phyloP scores from a whole-genome alignment of 192 early-diverging fungal species.

The Linnemannia exigua region DNA sequence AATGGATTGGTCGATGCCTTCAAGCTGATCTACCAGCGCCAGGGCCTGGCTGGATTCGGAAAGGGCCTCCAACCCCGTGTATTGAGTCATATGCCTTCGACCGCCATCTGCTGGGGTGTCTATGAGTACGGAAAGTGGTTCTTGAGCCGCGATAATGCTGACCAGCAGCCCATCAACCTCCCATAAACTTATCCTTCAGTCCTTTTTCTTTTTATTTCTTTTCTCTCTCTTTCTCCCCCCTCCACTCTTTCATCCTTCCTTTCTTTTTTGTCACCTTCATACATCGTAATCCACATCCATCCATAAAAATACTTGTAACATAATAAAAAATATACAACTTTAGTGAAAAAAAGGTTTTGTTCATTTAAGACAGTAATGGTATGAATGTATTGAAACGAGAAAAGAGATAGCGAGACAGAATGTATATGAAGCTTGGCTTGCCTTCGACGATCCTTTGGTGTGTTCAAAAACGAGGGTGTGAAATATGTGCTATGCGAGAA shows the following conservation, averaged over 20 bases:
- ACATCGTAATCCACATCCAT: not conserved
- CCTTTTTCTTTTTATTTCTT: not conserved
- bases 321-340: not conserved
- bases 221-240: not conserved
- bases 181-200: not conserved
- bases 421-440: not conserved
- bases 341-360: not conserved
- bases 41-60: slow-evolving; percentile 85
- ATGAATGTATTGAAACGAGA: not conserved
- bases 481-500: slow-evolving; percentile 6
- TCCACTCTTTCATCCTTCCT: not conserved
- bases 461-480: not conserved
- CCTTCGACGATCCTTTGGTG: not conserved
- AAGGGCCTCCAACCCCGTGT: slow-evolving; percentile 87
- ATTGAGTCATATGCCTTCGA: slow-evolving; percentile 92
- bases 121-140: slow-evolving; percentile 90
- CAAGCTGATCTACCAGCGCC: slow-evolving; percentile 79
- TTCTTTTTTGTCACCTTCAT: slow-evolving; percentile 1
- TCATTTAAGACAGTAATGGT: not conserved
- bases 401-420: not conserved
- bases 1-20: slow-evolving; percentile 79
- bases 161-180: slow-evolving; percentile 43
- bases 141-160: slow-evolving; percentile 51
- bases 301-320: not conserved
- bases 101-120: slow-evolving; percentile 96